Base-by-base conservation (phyloP, 768 basidiomycete genomes). In the Podaxis sp. region DNA sequence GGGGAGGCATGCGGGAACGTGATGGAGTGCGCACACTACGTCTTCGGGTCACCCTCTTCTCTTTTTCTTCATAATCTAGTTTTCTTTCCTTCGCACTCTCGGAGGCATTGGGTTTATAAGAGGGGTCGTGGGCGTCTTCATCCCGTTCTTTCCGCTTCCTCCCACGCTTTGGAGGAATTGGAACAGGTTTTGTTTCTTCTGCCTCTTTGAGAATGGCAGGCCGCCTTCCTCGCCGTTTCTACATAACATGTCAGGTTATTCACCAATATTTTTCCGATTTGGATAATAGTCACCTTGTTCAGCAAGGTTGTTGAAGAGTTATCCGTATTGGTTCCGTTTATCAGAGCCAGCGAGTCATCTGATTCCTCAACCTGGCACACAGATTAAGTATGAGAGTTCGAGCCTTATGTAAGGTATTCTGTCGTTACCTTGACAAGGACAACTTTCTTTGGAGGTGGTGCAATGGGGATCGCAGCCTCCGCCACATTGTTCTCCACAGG, bases 131-230 rank as follows among this genome's bases (percentile, higher is more conserved):
- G 28, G 53, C 25, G 35, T 78, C 77, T 18, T 79, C 80, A 3
- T 80, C 80, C 61, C 77, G 72, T 48, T 72, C 74, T 66, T 81
- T 82, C 57, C 79, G 66, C 63, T 78, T 78, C 57, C 74, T 73
- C 35, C 75, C 73, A 61, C 75, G 68, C 61, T 74, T 78, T 60
- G 74, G 72, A 42, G 40, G 36, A 21, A 50, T 52, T 37, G 60
- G 28, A 28, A 18, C 57, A 5, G 61, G 38, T 55, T 61, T 61
- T 18, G 46, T 44, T 52, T 71, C 74, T 56, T 76, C 77, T 50
- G 57, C 25, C 5, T 71, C 74, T 56, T 75, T 77, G 48, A 53
- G 21, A 27, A 13, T 35, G 18, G 62, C 21, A 11, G 37, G 44
- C 25, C 50, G 48, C 18, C 64, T 57, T 32, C 54, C 58, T 55